Evolutionary conservation across 352 stramenopile species (phyloP).

Genomic region (Aphanomyces astaci): DNA sequence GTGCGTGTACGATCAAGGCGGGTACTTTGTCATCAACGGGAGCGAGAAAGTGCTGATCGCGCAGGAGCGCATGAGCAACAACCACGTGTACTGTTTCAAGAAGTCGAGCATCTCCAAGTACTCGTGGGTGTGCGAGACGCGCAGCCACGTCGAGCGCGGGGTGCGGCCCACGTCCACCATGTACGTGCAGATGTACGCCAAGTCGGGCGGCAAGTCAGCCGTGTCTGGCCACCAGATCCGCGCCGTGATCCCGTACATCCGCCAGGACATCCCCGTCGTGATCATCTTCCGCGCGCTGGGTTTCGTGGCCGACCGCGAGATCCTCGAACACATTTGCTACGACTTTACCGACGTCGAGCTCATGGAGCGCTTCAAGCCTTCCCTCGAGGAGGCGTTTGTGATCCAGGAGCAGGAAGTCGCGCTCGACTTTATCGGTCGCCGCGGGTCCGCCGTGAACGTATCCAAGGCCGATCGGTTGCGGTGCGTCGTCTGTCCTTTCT

Average conservation of each 20-base stretch:
- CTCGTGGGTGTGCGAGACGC: slow-evolving; percentile 94
- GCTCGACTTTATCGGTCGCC: slow-evolving; percentile 98
- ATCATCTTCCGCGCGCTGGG: slow-evolving; percentile 99
- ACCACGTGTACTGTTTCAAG: slow-evolving; percentile 99
- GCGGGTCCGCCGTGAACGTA: slow-evolving; percentile 92
- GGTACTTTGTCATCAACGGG: slow-evolving; percentile 99
- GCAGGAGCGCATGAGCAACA: slow-evolving; percentile 99
- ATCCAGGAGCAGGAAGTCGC: slow-evolving; percentile 97
- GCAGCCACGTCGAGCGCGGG: slow-evolving; percentile 94
- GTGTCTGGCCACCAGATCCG: slow-evolving; percentile 98
- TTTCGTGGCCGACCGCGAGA: slow-evolving; percentile 94
- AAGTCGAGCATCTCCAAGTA: slow-evolving; percentile 97
- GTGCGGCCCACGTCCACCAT: slow-evolving; percentile 94
- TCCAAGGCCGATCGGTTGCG: slow-evolving; percentile 97
- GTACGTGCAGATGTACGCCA: slow-evolving; percentile 99
- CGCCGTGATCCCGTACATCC: slow-evolving; percentile 97
- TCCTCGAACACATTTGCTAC: slow-evolving; percentile 99
- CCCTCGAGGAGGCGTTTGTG: slow-evolving; percentile 97
- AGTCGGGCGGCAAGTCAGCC: slow-evolving; percentile 87
- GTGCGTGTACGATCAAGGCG: slow-evolving; percentile 99
- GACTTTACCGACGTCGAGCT: slow-evolving; percentile 98
- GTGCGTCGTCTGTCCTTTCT: too few species aligned
- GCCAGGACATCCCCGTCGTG: slow-evolving; percentile 97
- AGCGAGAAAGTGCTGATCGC: slow-evolving; percentile 98
- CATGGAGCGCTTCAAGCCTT: slow-evolving; percentile 98